Conservation (phyloP, 495 filamentous ascomycete species). For the Aspergillus steynii region DNA sequence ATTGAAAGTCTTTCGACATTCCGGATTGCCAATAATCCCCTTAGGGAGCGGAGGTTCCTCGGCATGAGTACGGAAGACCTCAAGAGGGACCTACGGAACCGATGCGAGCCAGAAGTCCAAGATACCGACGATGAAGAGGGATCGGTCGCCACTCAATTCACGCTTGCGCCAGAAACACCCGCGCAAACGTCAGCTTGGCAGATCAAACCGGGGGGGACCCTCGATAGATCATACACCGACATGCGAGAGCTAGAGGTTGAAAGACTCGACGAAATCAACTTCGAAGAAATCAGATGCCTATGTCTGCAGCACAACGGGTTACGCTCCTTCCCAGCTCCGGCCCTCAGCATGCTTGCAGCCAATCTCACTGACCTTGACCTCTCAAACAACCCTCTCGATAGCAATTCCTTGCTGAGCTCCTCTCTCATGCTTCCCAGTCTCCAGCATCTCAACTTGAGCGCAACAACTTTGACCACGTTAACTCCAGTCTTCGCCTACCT, state of each 20-base stretch:
- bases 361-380: slow-evolving; percentile 75
- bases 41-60: slow-evolving; percentile 82
- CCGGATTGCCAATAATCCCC: slow-evolving; percentile 78
- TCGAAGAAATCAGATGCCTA: slow-evolving; percentile 54
- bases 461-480: slow-evolving; percentile 67
- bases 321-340: slow-evolving; percentile 60
- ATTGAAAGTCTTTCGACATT: slow-evolving; percentile 78
- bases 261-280: slow-evolving; percentile 45
- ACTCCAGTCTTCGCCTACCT: slow-evolving; percentile 62
- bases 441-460: slow-evolving; percentile 69
- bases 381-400: slow-evolving; percentile 73
- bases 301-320: slow-evolving; percentile 78
- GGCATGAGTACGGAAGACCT: slow-evolving; percentile 78
- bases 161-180: slow-evolving; percentile 44
- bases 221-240: slow-evolving; percentile 71
- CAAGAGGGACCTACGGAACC: slow-evolving; percentile 70
- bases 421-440: slow-evolving; percentile 69
- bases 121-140: slow-evolving; percentile 46
- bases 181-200: slow-evolving; percentile 50
- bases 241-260: slow-evolving; percentile 49
- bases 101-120: slow-evolving; percentile 60
- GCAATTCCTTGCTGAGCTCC: slow-evolving; percentile 56
- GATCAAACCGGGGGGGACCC: slow-evolving; percentile 66
- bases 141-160: slow-evolving; percentile 48
- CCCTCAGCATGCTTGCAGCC: slow-evolving; percentile 63